Conservation (phyloP, 1,284 basidiomycete genomes). For the Malassezia nana region DNA sequence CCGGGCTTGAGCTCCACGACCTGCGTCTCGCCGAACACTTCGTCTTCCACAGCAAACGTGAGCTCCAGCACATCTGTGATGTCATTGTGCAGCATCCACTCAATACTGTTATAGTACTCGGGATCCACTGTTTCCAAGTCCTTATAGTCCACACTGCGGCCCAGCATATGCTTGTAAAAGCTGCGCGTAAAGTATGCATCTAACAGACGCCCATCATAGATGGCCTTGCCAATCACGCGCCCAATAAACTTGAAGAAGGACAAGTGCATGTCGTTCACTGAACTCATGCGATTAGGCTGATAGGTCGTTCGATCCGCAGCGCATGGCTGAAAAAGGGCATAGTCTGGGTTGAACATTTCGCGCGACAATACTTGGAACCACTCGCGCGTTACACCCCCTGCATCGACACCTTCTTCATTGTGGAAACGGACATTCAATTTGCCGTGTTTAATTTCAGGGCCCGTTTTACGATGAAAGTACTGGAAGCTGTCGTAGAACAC, state of each 20-base stretch:
- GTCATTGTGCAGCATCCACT: constrained; percentile 51
- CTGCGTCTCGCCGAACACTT: constrained; percentile 55
- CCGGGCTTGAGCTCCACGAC: constrained; percentile 41
- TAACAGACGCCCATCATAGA: constrained; percentile 84
- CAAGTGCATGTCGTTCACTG: constrained; percentile 75
- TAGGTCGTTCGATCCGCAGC: constrained; percentile 79
- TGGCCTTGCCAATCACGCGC: constrained; percentile 85
- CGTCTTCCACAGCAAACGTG: constrained; percentile 79
- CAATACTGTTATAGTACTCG: constrained; percentile 72
- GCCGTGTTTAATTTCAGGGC: constrained; percentile 94
- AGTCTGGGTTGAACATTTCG: constrained; percentile 99
- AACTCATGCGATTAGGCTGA: constrained; percentile 87
- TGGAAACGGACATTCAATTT: constrained; percentile 95
- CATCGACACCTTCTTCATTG: constrained; percentile 95
- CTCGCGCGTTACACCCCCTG: constrained; percentile 92
- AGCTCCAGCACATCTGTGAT: constrained; percentile 64
- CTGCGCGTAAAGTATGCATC: constrained; percentile 85
- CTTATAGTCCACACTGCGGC: constrained; percentile 41
- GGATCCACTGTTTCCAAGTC: constrained; percentile 46
- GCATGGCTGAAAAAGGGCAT: constrained; percentile 89
- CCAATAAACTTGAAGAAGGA: constrained; percentile 99
- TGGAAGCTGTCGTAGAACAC: constrained; percentile 97
- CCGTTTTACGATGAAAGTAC: constrained; percentile 74
- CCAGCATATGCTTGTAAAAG: constrained; percentile 48
- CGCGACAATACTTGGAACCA: constrained; percentile 97